These are phyloP conservation scores for Solanum phureja DNA, from an alignment of 257 asterid species.

Conservation along the genomic window DNA sequence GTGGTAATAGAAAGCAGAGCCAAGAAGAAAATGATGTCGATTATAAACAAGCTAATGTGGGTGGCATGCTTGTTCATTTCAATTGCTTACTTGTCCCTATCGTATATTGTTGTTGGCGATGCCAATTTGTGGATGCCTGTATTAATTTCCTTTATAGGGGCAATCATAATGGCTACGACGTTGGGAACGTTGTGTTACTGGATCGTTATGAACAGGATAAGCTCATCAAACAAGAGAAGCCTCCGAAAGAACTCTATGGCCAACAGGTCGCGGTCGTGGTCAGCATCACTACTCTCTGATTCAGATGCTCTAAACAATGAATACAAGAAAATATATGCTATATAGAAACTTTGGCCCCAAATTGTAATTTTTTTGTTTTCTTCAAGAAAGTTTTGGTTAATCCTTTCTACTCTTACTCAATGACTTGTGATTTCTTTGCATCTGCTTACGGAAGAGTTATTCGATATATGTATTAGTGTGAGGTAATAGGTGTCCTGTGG, in stretches of 20 bases:
- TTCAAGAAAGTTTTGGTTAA: neutral
- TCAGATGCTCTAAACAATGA: slow-evolving; percentile 48
- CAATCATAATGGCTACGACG: slow-evolving; percentile 28
- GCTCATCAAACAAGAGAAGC: slow-evolving; percentile 18
- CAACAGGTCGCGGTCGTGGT: slow-evolving; percentile 30
- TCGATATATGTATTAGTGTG: neutral
- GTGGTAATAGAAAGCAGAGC: slow-evolving; percentile 44
- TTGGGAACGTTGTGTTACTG: slow-evolving; percentile 43
- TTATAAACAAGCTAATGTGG: slow-evolving; percentile 50
- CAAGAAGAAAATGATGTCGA: slow-evolving; percentile 43
- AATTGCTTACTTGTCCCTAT: slow-evolving; percentile 30
- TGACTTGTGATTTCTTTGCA: neutral
- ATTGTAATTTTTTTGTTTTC: neutral
- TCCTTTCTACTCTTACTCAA: neutral
- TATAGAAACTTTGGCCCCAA: slow-evolving; percentile 17
- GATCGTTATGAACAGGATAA: slow-evolving; percentile 30
- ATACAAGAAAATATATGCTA: slow-evolving; percentile 71
- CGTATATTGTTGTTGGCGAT: slow-evolving; percentile 28
- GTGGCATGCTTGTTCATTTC: slow-evolving; percentile 37
- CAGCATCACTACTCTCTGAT: slow-evolving; percentile 41
- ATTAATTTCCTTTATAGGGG: slow-evolving; percentile 31
- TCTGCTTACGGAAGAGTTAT: neutral
- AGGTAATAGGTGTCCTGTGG: neutral
- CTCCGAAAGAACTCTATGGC: slow-evolving; percentile 18
- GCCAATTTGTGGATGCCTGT: slow-evolving; percentile 29